A percentile compares a stretch with the other conserved stretches of the same genome.
These are phyloP conservation scores for Xanthoparmelia taractica DNA, from an alignment of 495 filamentous ascomycete species.

Conservation along the genomic window DNA sequence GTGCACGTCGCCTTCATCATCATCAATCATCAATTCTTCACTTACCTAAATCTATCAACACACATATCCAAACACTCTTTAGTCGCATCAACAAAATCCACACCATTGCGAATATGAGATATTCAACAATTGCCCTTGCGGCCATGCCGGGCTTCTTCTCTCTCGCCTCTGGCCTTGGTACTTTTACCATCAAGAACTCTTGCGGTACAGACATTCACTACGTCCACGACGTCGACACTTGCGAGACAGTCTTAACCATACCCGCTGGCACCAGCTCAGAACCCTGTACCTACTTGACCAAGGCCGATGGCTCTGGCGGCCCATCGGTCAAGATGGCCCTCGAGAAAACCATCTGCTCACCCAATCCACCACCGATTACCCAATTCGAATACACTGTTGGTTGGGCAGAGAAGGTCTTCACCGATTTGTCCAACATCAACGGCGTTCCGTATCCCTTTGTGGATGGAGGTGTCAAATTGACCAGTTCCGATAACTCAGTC, in stretches of 20 bases:
- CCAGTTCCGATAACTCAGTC: constrained; percentile 8
- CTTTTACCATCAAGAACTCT: constrained; percentile 13
- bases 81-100: constrained; percentile 9
- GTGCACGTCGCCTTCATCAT: constrained; percentile 9
- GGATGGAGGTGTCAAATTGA: constrained; percentile 16
- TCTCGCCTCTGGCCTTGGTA: constrained; percentile 10
- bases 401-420: constrained; percentile 15
- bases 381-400: constrained; percentile 22
- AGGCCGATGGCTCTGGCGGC: constrained; percentile 6
- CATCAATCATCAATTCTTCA: background rate
- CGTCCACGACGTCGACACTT: constrained; percentile 13
- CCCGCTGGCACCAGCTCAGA: constrained; percentile 3
- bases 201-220: constrained; percentile 15
- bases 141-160: constrained; percentile 19
- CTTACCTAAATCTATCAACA: background rate
- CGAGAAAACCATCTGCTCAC: constrained; percentile 13
- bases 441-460: constrained; percentile 18
- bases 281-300: constrained; percentile 8
- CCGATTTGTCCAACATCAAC: constrained; percentile 22
- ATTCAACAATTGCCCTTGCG: constrained; percentile 13
- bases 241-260: background rate
- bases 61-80: background rate
- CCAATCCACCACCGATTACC: constrained; percentile 11
- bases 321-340: constrained; percentile 15
- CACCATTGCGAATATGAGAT: constrained; percentile 15